Base-by-base conservation (phyloP, 176 grass and related monocot genomes). In the Urochloa ruziziensis region DNA sequence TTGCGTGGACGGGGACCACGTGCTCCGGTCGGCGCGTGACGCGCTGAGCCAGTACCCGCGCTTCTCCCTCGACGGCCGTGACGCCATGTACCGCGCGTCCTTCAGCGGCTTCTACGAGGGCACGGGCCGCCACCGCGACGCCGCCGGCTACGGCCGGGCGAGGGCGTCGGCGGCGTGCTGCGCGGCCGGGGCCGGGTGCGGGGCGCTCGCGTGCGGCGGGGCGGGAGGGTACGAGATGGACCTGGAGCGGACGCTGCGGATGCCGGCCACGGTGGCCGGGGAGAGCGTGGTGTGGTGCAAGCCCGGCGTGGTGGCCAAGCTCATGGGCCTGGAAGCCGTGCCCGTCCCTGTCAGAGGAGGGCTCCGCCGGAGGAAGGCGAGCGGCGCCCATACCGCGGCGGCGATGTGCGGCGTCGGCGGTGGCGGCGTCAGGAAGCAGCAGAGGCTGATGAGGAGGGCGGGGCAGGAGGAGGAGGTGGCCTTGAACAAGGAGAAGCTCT, bases 231-330 rank as follows among this genome's bases (percentile, higher is more conserved):
- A 93, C 66, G 83, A 90, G 69, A 84, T 98, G 64, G 96, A 91
- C 82, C 34, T 90, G 73, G 93, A 93, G 72, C 87, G 82, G 75
- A 91, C 87, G 35, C 82, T 93, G 19, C 82, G 84, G 70, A 74
- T 99, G 93, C 93, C 93, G 35, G 62, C 91, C 5, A 93, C 88
- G 25, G 75, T 93, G 40, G 93, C 87, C 1, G 91, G 93, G 60
- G 91, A 99, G 83, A 94, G 74, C 29, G 93, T 99, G 30, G 88
- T 96, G 67, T 99, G 96, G 96, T 99, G 96, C 86, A 96, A 99
- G 73, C 96, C 96, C 0, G 80, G 87, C 7, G 82, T 99, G 10
- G 96, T 99, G 42, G 91, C 91, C 30, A 96, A 94, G 80, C 83
- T 99, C 35, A 99, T 94, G 93, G 96, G 96, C 6, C 89, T 99